These are phyloP conservation scores for Asterophora lycoperdoides DNA, from an alignment of 768 basidiomycete genomes.

Conservation along the genomic window DNA sequence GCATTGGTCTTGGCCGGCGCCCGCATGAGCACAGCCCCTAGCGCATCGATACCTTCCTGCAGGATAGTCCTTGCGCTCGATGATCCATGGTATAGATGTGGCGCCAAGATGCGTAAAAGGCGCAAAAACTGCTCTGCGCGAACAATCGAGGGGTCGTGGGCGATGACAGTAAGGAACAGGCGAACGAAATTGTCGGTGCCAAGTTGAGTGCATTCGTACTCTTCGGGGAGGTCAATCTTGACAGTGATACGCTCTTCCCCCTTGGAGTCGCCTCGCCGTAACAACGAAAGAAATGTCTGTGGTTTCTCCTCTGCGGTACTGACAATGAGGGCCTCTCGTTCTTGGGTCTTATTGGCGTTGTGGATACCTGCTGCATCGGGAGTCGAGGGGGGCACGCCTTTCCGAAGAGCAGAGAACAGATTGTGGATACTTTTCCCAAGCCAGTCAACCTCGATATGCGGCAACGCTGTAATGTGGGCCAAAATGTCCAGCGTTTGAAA, in stretches of 20 bases:
- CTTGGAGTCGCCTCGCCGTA: constrained; percentile 42
- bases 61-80: constrained; percentile 49
- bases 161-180: constrained; percentile 75
- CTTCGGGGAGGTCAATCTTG: constrained; percentile 48
- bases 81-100: constrained; percentile 55
- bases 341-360: constrained; percentile 56
- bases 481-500: constrained; percentile 69
- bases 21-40: constrained; percentile 52
- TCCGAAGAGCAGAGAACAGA: constrained; percentile 55
- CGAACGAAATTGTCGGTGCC: constrained; percentile 63
- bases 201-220: constrained; percentile 55
- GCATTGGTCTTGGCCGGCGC: constrained; percentile 41
- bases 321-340: constrained; percentile 66
- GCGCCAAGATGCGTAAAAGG: constrained; percentile 52
- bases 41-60: constrained; percentile 64
- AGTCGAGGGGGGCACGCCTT: constrained; percentile 32
- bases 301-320: constrained; percentile 70
- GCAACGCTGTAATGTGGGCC: constrained; percentile 48
- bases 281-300: constrained; percentile 58
- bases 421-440: constrained; percentile 53
- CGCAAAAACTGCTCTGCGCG: constrained; percentile 70
- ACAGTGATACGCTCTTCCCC: constrained; percentile 38
- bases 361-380: constrained; percentile 67
- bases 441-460: constrained; percentile 45
- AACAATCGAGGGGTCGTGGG: constrained; percentile 61